Conservation (phyloP, 2,329 filamentous ascomycete species). For the Aureobasidium leucospermi region DNA sequence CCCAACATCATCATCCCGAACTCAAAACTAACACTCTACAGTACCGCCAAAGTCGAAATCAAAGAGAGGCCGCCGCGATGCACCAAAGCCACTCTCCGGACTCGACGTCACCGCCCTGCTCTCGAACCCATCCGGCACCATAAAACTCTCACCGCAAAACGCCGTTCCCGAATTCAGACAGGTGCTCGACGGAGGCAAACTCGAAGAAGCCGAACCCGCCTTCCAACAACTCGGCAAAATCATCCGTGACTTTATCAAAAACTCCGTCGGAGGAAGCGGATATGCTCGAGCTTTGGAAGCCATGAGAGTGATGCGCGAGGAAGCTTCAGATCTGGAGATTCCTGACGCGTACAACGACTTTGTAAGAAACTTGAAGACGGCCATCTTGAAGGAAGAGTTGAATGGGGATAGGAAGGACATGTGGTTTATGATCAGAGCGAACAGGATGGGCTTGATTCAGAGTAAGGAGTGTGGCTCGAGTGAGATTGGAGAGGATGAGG, state of each 20-base stretch:
- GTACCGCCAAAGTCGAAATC: constrained; percentile 75
- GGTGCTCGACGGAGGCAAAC: constrained; percentile 42
- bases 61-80: constrained; percentile 51
- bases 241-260: constrained; percentile 59
- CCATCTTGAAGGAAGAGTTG: constrained; percentile 60
- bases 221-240: constrained; percentile 68
- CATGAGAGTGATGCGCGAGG: constrained; percentile 68
- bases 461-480: constrained; percentile 55
- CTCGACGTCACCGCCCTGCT: constrained; percentile 80
- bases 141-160: constrained; percentile 60
- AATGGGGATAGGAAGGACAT: constrained; percentile 73
- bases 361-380: constrained; percentile 62
- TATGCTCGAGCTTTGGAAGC: constrained; percentile 71
- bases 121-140: constrained; percentile 34
- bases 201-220: constrained; percentile 32
- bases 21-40: constrained; percentile 24
- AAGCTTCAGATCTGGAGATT: constrained; percentile 68
- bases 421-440: constrained; percentile 66
- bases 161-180: constrained; percentile 88
- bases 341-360: constrained; percentile 71
- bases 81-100: constrained; percentile 77
- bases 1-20: neutral
- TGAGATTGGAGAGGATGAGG: constrained; percentile 61
- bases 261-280: constrained; percentile 66
- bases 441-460: constrained; percentile 66